Conservation (phyloP, 1,284 basidiomycete species). For the Fomitopsis schrenkii region DNA sequence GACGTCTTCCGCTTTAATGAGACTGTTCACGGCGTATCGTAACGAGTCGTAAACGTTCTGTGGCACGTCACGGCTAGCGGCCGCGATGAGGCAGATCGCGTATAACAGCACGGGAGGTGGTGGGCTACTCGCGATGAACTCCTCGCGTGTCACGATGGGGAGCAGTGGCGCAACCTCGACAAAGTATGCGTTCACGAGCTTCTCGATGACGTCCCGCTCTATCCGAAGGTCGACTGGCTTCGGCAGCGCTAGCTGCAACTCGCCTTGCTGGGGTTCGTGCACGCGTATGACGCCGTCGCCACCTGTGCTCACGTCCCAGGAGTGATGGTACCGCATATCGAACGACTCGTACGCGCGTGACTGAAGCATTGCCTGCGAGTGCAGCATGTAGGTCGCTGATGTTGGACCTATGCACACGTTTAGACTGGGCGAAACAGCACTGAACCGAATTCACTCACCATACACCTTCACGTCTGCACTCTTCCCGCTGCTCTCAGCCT, state of each 20-base stretch:
- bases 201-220: conserved; percentile 77
- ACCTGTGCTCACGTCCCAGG: conserved; percentile 76
- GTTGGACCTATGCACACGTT: conserved; percentile 68
- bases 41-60: conserved; percentile 83
- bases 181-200: conserved; percentile 90
- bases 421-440: conserved; percentile 23
- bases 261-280: conserved; percentile 56
- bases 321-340: conserved; percentile 80
- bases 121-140: conserved; percentile 75
- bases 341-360: conserved; percentile 82
- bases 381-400: conserved; percentile 80
- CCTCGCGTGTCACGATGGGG: conserved; percentile 82
- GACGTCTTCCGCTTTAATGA: conserved; percentile 89
- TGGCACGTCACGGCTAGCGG: conserved; percentile 80
- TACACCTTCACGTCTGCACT: conserved; percentile 49
- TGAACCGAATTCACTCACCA: conserved; percentile 40
- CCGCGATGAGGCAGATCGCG: conserved; percentile 89
- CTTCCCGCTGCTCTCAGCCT: conserved; percentile 20
- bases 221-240: conserved; percentile 66
- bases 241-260: conserved; percentile 47
- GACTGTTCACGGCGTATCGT: conserved; percentile 77
- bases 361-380: conserved; percentile 84
- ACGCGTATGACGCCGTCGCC: conserved; percentile 91
- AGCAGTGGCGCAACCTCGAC: conserved; percentile 80
- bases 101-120: conserved; percentile 85